Conservation (phyloP, 129 eudicot species). For the Arctium minus region DNA sequence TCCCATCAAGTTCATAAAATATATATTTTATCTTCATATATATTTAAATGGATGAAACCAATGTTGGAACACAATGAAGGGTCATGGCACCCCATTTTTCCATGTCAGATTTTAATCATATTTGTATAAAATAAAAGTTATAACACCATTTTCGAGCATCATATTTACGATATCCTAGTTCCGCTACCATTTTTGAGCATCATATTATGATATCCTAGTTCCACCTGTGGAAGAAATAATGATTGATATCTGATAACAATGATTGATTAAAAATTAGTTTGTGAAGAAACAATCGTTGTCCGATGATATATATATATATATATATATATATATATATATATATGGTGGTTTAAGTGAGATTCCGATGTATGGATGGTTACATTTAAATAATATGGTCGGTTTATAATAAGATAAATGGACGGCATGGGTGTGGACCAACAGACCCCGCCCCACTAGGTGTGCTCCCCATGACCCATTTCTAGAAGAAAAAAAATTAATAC, state of each 20-base stretch:
- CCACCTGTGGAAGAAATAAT: background rate
- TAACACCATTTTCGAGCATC: background rate
- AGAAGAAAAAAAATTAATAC: background rate
- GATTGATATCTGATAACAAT: background rate
- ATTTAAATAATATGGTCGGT: background rate
- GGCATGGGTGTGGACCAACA: background rate
- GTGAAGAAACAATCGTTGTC: slow-evolving; percentile 10
- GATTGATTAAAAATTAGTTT: background rate
- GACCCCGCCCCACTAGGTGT: background rate
- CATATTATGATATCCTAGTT: background rate
- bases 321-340: background rate
- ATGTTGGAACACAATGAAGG: too few relatives aligned
- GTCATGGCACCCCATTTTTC: too few relatives aligned
- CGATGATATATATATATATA: background rate
- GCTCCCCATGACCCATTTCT: background rate
- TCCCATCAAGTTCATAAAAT: too few relatives aligned
- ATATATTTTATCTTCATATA: too few relatives aligned
- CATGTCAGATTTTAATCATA: background rate
- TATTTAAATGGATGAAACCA: too few relatives aligned
- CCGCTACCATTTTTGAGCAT: background rate
- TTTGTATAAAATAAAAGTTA: background rate
- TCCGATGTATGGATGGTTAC: background rate
- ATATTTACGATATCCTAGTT: too few relatives aligned
- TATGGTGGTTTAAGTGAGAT: slow-evolving; percentile 25
- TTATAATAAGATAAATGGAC: background rate